phyloP scores from a whole-genome alignment of 352 stramenopile species.

The Globisporangium nagaii region DNA sequence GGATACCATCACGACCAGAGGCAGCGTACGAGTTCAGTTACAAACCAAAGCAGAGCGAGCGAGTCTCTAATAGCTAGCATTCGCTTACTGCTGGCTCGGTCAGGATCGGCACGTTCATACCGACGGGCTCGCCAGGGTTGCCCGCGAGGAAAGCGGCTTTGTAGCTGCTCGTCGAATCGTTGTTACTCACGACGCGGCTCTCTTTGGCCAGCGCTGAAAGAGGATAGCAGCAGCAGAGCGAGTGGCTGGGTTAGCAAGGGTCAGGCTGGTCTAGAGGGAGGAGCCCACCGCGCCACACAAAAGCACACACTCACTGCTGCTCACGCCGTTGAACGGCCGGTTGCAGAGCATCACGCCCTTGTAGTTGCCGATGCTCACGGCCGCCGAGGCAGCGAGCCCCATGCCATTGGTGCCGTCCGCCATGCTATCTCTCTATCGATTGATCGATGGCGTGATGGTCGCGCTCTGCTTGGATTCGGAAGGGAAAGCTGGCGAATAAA shows the following conservation, averaged over 20 bases:
- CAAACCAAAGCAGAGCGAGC: background rate
- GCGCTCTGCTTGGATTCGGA: background rate
- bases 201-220: slow-evolving; percentile 55
- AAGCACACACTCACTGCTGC: slow-evolving; percentile 36
- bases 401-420: slow-evolving; percentile 21
- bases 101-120: slow-evolving; percentile 78
- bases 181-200: slow-evolving; percentile 27
- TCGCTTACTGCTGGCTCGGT: slow-evolving; percentile 54
- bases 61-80: background rate
- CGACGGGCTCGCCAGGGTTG: slow-evolving; percentile 59
- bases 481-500: background rate
- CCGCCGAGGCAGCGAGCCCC: slow-evolving; percentile 24
- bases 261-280: too few relatives aligned
- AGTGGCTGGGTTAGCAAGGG: too few relatives aligned
- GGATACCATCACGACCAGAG: too few relatives aligned
- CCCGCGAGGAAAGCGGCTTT: slow-evolving; percentile 71
- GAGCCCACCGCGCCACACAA: background rate
- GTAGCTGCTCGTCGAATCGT: slow-evolving; percentile 35
- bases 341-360: slow-evolving; percentile 96
- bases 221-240: background rate
- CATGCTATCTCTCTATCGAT: slow-evolving; percentile 14
- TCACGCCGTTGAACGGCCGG: slow-evolving; percentile 88
- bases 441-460: background rate
- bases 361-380: slow-evolving; percentile 91
- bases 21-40: too few relatives aligned